These are phyloP conservation scores for Hortaea sp. DNA, from an alignment of 2,329 filamentous ascomycete species.

Conservation along the genomic window DNA sequence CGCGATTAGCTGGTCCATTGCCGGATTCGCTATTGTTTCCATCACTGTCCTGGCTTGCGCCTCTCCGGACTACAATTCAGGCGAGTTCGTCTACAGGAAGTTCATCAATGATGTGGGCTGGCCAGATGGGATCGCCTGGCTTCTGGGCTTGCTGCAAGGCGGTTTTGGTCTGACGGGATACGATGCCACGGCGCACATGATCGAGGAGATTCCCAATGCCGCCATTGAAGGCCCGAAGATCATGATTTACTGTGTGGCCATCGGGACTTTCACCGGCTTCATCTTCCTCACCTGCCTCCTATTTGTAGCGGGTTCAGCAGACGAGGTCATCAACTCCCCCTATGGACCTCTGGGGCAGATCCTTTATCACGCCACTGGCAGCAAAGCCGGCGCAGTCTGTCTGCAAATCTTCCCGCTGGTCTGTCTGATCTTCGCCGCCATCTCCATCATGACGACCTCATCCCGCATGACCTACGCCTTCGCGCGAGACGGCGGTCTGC, in stretches of 20 bases:
- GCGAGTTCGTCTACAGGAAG: conserved; percentile 53
- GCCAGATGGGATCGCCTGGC: conserved; percentile 31
- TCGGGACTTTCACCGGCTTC: conserved; percentile 27
- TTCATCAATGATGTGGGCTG: conserved; percentile 51
- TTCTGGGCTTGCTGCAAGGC: conserved; percentile 33
- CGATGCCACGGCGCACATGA: conserved; percentile 44
- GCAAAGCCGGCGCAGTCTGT: conserved; percentile 24
- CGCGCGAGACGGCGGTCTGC: conserved; percentile 26
- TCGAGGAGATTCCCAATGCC: conserved; percentile 26
- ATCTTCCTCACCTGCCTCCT: conserved; percentile 27
- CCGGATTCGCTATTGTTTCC: conserved; percentile 59
- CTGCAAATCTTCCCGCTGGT: conserved; percentile 27
- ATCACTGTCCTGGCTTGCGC: conserved; percentile 59
- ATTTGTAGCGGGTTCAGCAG: conserved; percentile 25
- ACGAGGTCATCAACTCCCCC: conserved; percentile 21
- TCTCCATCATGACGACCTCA: conserved; percentile 27
- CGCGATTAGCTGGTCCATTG: conserved; percentile 61
- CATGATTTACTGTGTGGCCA: conserved; percentile 28
- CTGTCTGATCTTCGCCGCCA: conserved; percentile 26
- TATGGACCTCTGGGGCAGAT: conserved; percentile 26
- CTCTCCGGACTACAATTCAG: conserved; percentile 54
- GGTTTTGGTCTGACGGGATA: conserved; percentile 35
- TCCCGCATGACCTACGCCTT: conserved; percentile 29
- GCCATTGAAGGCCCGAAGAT: conserved; percentile 25
- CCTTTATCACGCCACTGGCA: conserved; percentile 26